A percentile compares a stretch with the other conserved stretches of the same genome.
phyloP scores from a whole-genome alignment of 2,329 filamentous ascomycete species.

The Ciborinia camelliae region DNA sequence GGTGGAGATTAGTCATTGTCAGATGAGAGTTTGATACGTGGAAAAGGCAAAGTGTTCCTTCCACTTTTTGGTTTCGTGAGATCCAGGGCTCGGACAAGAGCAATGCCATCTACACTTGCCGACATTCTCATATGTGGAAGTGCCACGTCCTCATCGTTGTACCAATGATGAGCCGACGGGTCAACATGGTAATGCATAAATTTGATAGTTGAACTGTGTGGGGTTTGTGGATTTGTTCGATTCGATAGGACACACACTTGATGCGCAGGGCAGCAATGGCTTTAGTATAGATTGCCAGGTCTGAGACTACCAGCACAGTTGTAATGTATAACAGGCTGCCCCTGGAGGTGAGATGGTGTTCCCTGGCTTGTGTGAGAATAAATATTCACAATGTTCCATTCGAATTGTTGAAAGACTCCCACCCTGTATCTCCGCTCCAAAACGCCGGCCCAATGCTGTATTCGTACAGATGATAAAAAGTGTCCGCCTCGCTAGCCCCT shows the following conservation, averaged over 20 bases:
- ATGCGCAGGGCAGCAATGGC: too few species aligned
- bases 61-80: not conserved
- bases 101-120: not conserved
- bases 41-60: not conserved
- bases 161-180: not conserved
- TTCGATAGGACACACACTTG: not conserved
- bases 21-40: not conserved
- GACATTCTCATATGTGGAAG: not conserved
- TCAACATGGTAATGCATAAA: not conserved
- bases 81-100: not conserved
- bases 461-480: constrained; percentile 1
- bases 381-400: not conserved
- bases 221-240: not conserved
- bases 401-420: not conserved
- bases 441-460: constrained; percentile 8
- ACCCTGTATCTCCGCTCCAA: not conserved
- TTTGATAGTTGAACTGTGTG: not conserved
- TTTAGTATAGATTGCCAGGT: not conserved
- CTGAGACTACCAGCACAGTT: not conserved
- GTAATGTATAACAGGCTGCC: not conserved
- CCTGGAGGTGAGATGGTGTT: not conserved
- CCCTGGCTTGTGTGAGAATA: not conserved
- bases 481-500: too few species aligned
- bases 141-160: too few species aligned
- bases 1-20: not conserved